Evolutionary conservation across 2,329 filamentous ascomycete species (phyloP), one percentile per base, ranked within the genome.

Genomic region (Aureobasidium sp.): DNA sequence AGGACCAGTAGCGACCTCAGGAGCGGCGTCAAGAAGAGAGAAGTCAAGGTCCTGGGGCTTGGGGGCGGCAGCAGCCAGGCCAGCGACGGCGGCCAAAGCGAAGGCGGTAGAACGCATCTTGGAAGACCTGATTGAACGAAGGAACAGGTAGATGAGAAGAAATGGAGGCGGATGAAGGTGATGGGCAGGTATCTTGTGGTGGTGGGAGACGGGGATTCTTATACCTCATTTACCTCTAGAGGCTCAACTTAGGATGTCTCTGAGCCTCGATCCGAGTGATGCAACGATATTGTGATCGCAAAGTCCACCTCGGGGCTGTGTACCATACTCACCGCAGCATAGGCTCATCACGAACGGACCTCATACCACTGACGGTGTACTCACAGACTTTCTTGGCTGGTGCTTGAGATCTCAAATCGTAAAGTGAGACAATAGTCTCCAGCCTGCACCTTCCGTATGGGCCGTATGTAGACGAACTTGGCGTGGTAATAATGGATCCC

Each of bases 1-100:
- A 42, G 67, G 67, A 20, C 63, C 67, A 41, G 65, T 66, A 17
- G 53, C 62, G n/a, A 63, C 61, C 37, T 64, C 62, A 39, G 63
- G 59, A 34, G 66, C 67, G 27, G 64, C 63, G 20, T 63, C 55
- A 11, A 69, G 62, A 14, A 59, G 60, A 45, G 57, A 63, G 31
- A 65, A 62, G 58, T 69, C 66, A 44, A 68, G 65, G 55, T 67
- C 59, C 52, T 69, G 67, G 17, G 66, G 66, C n/a, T 60, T 62
- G 39, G 67, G 64, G 34, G 61, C 57, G 29, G 64, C 65, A 39
- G 61, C 64, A 41, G 63, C 66, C 45, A 65, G 39, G 42, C 62
- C 65, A 53, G 64, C 66, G 29, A 66, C 34, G 47, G 66, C 67
- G 37, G 63, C 64, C 55, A 65, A 47, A 22, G 62, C 31, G 56